Conservation (phyloP, 805 yeast species). For the Torulaspora gathmanii region DNA sequence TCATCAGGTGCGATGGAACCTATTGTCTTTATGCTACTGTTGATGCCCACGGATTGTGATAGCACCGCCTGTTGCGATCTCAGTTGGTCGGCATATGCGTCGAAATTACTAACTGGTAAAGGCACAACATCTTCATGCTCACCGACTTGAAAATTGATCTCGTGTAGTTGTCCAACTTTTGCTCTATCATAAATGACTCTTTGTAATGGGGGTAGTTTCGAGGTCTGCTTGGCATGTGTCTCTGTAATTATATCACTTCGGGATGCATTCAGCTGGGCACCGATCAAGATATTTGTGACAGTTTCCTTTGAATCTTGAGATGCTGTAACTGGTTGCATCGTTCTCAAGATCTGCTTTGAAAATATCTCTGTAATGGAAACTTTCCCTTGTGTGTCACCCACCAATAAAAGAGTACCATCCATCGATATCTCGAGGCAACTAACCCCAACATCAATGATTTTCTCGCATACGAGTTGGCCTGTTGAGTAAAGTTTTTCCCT, state of each 20-base stretch:
- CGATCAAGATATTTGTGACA: conserved; percentile 26
- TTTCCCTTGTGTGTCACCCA: conserved; percentile 73
- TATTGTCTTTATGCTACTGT: conserved; percentile 38
- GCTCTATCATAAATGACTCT: conserved; percentile 48
- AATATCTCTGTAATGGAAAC: conserved; percentile 63
- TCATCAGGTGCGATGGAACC: conserved; percentile 4
- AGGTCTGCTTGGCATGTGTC: conserved; percentile 1
- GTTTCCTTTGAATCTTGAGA: conserved; percentile 25
- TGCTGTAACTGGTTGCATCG: conserved; percentile 37
- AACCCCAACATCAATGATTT: conserved; percentile 35
- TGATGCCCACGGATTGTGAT: conserved; percentile 35
- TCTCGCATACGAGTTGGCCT: conserved; percentile 28
- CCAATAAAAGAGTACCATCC: conserved; percentile 67
- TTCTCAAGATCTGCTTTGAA: conserved; percentile 62
- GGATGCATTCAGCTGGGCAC: conserved; percentile 7
- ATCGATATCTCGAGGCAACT: conserved; percentile 56
- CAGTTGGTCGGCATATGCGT: conserved; percentile 46
- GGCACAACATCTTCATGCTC: conserved; percentile 19
- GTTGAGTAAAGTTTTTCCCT: conserved; percentile 22
- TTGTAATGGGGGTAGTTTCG: conserved; percentile 57
- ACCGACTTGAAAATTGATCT: conserved; percentile 38
- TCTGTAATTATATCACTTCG: conserved; percentile 1
- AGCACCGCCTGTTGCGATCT: conserved; percentile 51
- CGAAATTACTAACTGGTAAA: conserved; percentile 37
- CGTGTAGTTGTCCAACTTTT: conserved; percentile 39